phyloP scores from a whole-genome alignment of 108 stramenopile species.

The Cafeteria roenbergensis region DNA sequence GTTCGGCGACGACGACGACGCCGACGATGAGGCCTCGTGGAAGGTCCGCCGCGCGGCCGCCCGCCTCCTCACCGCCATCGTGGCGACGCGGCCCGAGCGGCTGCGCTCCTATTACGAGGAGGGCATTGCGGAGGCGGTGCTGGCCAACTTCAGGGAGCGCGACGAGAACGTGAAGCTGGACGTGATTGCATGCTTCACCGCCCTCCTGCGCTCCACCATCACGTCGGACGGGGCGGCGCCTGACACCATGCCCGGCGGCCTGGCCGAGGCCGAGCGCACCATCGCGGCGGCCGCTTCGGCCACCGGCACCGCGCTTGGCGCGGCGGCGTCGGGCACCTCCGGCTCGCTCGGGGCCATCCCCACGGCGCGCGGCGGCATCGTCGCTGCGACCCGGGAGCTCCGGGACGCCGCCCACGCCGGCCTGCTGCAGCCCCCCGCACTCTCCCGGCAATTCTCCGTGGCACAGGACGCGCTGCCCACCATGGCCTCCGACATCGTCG shows the following conservation, averaged over 20 bases:
- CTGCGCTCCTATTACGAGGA: slow-evolving; percentile 23
- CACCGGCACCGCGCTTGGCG: not conserved
- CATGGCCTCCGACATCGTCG: not conserved
- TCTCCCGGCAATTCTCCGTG: slow-evolving; percentile 10
- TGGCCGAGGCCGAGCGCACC: not conserved
- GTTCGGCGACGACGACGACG: slow-evolving; percentile 45
- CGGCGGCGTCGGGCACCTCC: not conserved
- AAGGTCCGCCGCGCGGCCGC: slow-evolving; percentile 78
- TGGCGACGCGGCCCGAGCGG: slow-evolving; percentile 26
- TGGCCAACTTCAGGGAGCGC: slow-evolving; percentile 80
- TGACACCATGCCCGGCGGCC: not conserved
- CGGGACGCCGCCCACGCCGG: not conserved
- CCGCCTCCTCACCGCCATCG: slow-evolving; percentile 35
- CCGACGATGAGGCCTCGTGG: slow-evolving; percentile 93
- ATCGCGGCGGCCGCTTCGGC: not conserved
- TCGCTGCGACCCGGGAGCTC: too few relatives aligned
- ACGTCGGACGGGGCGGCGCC: slow-evolving; percentile 20
- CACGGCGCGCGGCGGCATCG: too few relatives aligned
- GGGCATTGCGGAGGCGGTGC: slow-evolving; percentile 58
- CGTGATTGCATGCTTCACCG: slow-evolving; percentile 67
- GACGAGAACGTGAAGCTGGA: slow-evolving; percentile 94
- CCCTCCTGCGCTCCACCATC: slow-evolving; percentile 57
- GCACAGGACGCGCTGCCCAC: too few relatives aligned
- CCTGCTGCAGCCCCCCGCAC: slow-evolving; percentile 15
- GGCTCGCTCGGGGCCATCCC: too few relatives aligned